A percentile compares a stretch with the other conserved stretches of the same genome.
Evolutionary conservation across 352 stramenopile genomes (phyloP).

Genomic region (Phytophthora pisi): DNA sequence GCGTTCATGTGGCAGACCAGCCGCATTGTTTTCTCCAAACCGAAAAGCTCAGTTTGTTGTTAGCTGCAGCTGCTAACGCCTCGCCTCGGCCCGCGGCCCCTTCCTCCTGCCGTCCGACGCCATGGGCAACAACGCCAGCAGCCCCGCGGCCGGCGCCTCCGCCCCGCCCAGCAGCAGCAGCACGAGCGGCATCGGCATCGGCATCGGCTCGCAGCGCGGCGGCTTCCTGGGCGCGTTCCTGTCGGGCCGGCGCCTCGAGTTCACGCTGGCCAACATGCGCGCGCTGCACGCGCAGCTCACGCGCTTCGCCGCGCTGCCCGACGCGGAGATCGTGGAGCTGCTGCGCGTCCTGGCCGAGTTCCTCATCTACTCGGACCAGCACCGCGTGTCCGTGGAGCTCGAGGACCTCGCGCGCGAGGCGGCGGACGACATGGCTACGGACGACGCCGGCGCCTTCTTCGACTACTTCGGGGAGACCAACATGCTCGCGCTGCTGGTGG

Average conservation of each 20-base stretch:
- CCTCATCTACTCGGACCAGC: slow-evolving; percentile 90
- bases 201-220: slow-evolving; percentile 5
- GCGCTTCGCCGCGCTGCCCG: slow-evolving; percentile 56
- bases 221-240: slow-evolving; percentile 42
- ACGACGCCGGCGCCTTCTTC: slow-evolving; percentile 82
- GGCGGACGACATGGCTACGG: not conserved
- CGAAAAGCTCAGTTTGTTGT: not conserved
- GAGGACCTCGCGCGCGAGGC: slow-evolving; percentile 15
- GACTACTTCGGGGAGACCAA: slow-evolving; percentile 98
- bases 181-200: too few relatives aligned
- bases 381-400: slow-evolving; percentile 40
- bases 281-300: slow-evolving; percentile 77
- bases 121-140: slow-evolving; percentile 44
- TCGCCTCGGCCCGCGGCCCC: not conserved
- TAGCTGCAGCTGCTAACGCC: not conserved
- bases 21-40: not conserved
- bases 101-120: not conserved
- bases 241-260: slow-evolving; percentile 45
- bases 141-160: slow-evolving; percentile 4
- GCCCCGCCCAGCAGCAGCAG: slow-evolving; percentile 31
- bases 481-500: slow-evolving; percentile 92
- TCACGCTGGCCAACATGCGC: slow-evolving; percentile 74
- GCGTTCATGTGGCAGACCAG: not conserved
- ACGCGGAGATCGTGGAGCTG: slow-evolving; percentile 82
- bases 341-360: slow-evolving; percentile 85